Evolutionary conservation across 1,139 yeast species (phyloP), one percentile per base, ranked within the genome.

Genomic region (Sugiyamaella grinbergsii): DNA sequence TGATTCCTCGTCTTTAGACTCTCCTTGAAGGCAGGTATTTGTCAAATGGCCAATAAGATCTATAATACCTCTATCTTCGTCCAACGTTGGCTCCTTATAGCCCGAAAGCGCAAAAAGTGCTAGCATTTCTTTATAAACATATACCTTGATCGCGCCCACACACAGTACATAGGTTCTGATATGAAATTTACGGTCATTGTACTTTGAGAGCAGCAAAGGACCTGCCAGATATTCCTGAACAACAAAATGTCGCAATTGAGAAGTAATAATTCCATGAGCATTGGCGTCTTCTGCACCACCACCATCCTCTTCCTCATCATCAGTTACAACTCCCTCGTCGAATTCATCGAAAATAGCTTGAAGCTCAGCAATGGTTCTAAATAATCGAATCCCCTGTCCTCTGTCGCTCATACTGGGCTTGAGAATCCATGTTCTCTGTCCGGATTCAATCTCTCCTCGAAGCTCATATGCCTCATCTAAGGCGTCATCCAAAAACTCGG

Each of bases 331-430:
- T 11, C 75, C 84, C 57, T 83, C 93, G 60, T 90, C 96, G 68
- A 89, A 89, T 5, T 85, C 82, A 62, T 93, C 85, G 66, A 93
- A 93, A 8, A 91, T 83, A 2, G 70, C 77, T 65, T 91, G 97
- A 49, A 93, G 72, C 60, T 90, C 95, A 10, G 82, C 87, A 29
- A 89, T 74, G 0, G 91, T 83, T 49, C 76, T 76, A 71, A 93
- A 93, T 0, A 93, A 69, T 44, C 96, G 73, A 41, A 93, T 90
- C 0, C 98, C 98, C 66, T 93, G 97, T 8, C 96, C 98, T 64
- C 93, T 84, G 63, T 93, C 98, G 62, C 95, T 85, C 97, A 93
- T 90, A 58, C 96, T 83, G 10, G 98, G 98, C 64, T 93, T 93
- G 62, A 93, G 74, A 45, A 93, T 93, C 91, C 94, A 93, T 49